phyloP scores from a whole-genome alignment of 768 basidiomycete species.

The Neoboletus brunneissimus region DNA sequence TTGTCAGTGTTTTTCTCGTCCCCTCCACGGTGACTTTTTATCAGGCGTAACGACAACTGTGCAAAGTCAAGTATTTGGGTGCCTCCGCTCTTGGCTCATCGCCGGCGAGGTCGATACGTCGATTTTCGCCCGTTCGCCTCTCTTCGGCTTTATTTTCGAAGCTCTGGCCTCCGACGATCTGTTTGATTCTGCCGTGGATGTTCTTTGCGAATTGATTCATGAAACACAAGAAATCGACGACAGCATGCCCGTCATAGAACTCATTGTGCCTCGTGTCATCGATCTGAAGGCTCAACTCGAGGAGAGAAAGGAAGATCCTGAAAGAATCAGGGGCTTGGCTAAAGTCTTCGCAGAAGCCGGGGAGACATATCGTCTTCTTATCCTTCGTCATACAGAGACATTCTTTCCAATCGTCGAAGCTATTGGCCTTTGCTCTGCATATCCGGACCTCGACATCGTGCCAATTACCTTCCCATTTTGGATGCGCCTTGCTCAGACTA shows the following conservation, averaged over 20 bases:
- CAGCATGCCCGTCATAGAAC: slow-evolving; percentile 83
- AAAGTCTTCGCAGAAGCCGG: slow-evolving; percentile 97
- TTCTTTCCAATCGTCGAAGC: slow-evolving; percentile 96
- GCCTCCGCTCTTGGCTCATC: slow-evolving; percentile 82
- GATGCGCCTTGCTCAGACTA: slow-evolving; percentile 91
- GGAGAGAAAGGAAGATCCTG: slow-evolving; percentile 70
- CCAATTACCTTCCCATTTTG: slow-evolving; percentile 98
- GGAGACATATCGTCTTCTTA: slow-evolving; percentile 87
- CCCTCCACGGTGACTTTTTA: neutral
- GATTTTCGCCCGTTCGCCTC: slow-evolving; percentile 67
- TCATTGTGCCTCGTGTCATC: slow-evolving; percentile 85
- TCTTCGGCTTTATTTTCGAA: slow-evolving; percentile 81
- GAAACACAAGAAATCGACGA: slow-evolving; percentile 98
- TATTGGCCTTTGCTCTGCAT: slow-evolving; percentile 89
- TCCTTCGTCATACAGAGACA: slow-evolving; percentile 85
- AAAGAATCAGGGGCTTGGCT: slow-evolving; percentile 85
- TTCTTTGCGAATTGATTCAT: slow-evolving; percentile 92
- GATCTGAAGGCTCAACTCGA: slow-evolving; percentile 62
- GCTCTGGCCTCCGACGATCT: slow-evolving; percentile 80
- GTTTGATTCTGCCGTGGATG: slow-evolving; percentile 92
- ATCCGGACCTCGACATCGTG: slow-evolving; percentile 91
- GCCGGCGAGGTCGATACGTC: slow-evolving; percentile 77
- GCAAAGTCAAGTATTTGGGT: slow-evolving; percentile 79
- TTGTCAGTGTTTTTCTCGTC: neutral
- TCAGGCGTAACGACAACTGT: slow-evolving; percentile 81